Evolutionary conservation across 495 filamentous ascomycete genomes (phyloP).

Genomic region (Aspergillus bertholletiae): DNA sequence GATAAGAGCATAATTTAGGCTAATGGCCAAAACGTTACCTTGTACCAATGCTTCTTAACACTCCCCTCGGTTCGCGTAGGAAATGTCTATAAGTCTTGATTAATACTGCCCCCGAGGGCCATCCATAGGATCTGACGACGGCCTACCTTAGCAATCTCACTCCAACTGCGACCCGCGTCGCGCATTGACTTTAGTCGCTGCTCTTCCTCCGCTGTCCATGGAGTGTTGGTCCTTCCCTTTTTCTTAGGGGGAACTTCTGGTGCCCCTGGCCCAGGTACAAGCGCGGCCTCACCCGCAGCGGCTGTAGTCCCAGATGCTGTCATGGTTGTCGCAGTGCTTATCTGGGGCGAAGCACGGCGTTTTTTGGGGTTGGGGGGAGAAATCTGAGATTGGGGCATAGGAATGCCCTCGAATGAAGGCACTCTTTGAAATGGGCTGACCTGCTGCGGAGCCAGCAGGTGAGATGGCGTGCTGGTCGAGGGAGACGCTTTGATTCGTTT

Average conservation of each 20-base stretch:
- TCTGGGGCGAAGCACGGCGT: slow-evolving; percentile 39
- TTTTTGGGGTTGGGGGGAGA: slow-evolving; percentile 40
- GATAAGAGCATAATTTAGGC: slow-evolving; percentile 8
- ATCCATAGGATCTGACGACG: neutral
- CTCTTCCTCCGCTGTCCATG: slow-evolving; percentile 95
- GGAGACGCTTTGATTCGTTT: slow-evolving; percentile 44
- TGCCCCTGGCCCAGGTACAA: slow-evolving; percentile 29
- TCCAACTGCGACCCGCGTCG: slow-evolving; percentile 91
- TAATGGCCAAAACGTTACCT: slow-evolving; percentile 51
- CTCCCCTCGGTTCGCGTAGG: slow-evolving; percentile 91
- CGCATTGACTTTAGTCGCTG: slow-evolving; percentile 88
- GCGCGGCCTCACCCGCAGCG: slow-evolving; percentile 25
- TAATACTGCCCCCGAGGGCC: slow-evolving; percentile 6
- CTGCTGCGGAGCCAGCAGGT: slow-evolving; percentile 42
- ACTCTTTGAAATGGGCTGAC: slow-evolving; percentile 39
- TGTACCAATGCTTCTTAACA: slow-evolving; percentile 99
- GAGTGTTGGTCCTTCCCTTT: slow-evolving; percentile 94
- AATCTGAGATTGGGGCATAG: slow-evolving; percentile 35
- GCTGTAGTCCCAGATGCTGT: slow-evolving; percentile 23
- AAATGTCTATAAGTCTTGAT: slow-evolving; percentile 65
- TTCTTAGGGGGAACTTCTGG: slow-evolving; percentile 63
- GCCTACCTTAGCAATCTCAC: slow-evolving; percentile 90
- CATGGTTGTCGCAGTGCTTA: slow-evolving; percentile 34
- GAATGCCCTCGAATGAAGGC: slow-evolving; percentile 38
- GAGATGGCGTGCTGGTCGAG: slow-evolving; percentile 33